Evolutionary conservation across 331 rosid genomes (phyloP).

Genomic region (Malus hybrid): DNA sequence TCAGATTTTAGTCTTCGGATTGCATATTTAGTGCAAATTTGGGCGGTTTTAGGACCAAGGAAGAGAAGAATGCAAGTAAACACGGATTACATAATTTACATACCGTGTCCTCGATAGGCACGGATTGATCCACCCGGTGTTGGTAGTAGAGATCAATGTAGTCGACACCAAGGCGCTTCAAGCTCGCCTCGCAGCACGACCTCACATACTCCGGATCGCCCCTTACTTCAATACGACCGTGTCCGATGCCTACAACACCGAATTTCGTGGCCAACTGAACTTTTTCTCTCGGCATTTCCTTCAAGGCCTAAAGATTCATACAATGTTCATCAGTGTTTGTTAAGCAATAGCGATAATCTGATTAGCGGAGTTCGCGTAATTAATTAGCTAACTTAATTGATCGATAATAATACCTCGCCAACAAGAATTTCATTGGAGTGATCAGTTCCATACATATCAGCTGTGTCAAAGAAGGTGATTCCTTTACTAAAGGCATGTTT

Average conservation of each 20-base stretch:
- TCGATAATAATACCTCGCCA: no score
- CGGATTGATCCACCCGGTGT: slow-evolving; percentile 60
- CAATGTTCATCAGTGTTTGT: not conserved
- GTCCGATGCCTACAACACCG: slow-evolving; percentile 25
- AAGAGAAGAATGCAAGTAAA: not conserved
- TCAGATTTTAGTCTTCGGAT: not conserved
- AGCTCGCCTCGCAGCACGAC: slow-evolving; percentile 61
- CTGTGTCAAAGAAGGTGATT: slow-evolving; percentile 55
- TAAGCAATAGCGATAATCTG: not conserved
- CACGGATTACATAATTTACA: slow-evolving; percentile 11
- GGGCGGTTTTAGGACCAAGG: not conserved
- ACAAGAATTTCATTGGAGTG: slow-evolving; percentile 33
- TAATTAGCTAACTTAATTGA: not conserved
- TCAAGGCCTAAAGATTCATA: slow-evolving; percentile 31
- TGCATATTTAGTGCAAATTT: not conserved
- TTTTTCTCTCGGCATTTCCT: slow-evolving; percentile 50
- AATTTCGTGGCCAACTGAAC: slow-evolving; percentile 68
- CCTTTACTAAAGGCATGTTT: slow-evolving; percentile 42
- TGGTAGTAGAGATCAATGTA: slow-evolving; percentile 76
- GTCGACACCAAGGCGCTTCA: slow-evolving; percentile 59
- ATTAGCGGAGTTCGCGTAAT: not conserved
- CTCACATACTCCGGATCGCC: slow-evolving; percentile 69
- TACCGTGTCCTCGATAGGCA: slow-evolving; percentile 71
- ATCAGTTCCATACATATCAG: slow-evolving; percentile 42
- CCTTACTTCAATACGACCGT: not conserved